Conservation (phyloP, 2,329 filamentous ascomycete species). For the Colletotrichum sp. region DNA sequence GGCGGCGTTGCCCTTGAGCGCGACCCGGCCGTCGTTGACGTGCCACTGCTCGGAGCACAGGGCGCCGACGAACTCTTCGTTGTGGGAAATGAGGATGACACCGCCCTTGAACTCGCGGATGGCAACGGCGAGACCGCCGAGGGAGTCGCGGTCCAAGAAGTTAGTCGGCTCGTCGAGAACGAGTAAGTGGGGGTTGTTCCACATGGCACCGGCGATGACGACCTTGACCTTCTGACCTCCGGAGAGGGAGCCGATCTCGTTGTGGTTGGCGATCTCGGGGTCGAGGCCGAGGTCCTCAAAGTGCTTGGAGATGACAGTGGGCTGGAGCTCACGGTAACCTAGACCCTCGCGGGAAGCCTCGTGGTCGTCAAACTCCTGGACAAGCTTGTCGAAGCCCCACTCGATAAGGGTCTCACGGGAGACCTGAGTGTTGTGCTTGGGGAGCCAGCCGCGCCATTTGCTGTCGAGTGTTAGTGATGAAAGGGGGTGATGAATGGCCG, state of each 20-base stretch:
- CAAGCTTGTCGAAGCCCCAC: conserved; percentile 87
- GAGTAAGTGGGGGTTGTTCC: conserved; percentile 98
- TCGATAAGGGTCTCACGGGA: conserved; percentile 90
- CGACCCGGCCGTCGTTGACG: conserved; percentile 85
- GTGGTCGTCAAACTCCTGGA: conserved; percentile 98
- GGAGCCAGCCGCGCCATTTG: conserved; percentile 88
- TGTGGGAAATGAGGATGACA: conserved; percentile 99
- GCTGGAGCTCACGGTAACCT: conserved; percentile 91
- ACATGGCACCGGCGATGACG: conserved; percentile 93
- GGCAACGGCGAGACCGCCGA: conserved; percentile 95
- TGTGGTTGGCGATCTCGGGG: conserved; percentile 98
- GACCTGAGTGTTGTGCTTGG: conserved; percentile 92
- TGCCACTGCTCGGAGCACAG: conserved; percentile 97
- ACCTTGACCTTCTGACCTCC: conserved; percentile 99
- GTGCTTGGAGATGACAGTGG: conserved; percentile 94
- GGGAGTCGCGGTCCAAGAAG: conserved; percentile 97
- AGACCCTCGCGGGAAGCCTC: conserved; percentile 98
- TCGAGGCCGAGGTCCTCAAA: conserved; percentile 97
- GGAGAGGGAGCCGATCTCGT: conserved; percentile 93
- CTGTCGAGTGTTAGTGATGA: conserved; percentile 42
- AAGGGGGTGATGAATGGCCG: conserved; percentile 1
- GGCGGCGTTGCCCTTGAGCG: conserved; percentile 79
- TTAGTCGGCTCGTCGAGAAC: conserved; percentile 99
- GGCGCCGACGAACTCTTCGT: conserved; percentile 97
- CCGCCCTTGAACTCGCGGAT: conserved; percentile 98